phyloP scores from a whole-genome alignment of 1,284 basidiomycete genomes.

The Malassezia equina region DNA sequence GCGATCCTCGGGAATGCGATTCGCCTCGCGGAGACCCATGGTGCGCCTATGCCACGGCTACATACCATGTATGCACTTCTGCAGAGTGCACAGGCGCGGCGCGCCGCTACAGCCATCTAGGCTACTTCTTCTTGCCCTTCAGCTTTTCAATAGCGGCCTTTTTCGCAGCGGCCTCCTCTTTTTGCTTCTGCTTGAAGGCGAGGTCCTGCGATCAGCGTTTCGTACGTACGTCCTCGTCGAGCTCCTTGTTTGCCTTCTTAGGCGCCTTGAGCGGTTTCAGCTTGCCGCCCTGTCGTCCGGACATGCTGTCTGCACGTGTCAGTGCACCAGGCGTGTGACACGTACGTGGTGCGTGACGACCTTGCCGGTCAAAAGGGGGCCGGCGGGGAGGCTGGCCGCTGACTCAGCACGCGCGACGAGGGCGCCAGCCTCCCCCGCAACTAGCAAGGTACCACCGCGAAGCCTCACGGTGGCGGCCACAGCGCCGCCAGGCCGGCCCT shows the following conservation, averaged over 20 bases:
- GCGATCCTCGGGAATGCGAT: constrained; percentile 47
- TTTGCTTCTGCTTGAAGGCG: constrained; percentile 36
- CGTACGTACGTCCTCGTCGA: constrained; percentile 36
- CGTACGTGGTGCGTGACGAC: background rate
- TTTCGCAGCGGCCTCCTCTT: constrained; percentile 37
- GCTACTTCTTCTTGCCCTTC: constrained; percentile 29
- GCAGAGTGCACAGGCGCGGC: constrained; percentile 23
- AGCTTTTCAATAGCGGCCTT: constrained; percentile 37
- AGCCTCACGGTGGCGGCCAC: background rate
- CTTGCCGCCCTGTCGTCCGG: constrained; percentile 41
- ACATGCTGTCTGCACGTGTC: constrained; percentile 21
- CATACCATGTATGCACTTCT: constrained; percentile 50
- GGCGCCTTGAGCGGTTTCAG: constrained; percentile 40
- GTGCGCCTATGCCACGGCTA: constrained; percentile 49
- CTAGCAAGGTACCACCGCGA: background rate
- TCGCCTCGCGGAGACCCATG: constrained; percentile 45
- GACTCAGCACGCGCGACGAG: background rate
- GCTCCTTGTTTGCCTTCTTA: constrained; percentile 36
- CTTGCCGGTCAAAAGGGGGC: background rate
- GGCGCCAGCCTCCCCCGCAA: background rate
- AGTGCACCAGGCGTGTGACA: background rate
- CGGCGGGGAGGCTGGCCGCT: background rate
- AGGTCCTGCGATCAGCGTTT: constrained; percentile 23
- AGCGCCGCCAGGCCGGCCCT: background rate
- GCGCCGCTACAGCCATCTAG: background rate